phyloP scores from a whole-genome alignment of 1,139 yeast genomes.

The Taphrina populina region DNA sequence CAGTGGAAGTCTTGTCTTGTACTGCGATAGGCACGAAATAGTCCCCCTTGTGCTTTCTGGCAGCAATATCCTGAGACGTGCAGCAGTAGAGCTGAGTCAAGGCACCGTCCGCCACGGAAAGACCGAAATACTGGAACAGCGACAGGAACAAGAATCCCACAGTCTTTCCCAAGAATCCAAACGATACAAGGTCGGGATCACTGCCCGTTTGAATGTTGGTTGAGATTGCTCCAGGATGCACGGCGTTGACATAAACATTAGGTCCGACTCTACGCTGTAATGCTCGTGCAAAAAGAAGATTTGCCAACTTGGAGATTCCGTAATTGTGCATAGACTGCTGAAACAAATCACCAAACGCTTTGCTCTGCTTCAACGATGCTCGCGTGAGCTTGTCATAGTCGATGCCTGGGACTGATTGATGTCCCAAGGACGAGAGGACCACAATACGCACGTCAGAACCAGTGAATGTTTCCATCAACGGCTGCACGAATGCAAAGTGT shows the following conservation, averaged over 20 bases:
- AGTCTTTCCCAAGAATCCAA: not conserved
- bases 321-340: conserved; percentile 54
- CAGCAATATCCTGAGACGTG: conserved; percentile 54
- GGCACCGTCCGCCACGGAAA: conserved; percentile 65
- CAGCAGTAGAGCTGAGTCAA: conserved; percentile 66
- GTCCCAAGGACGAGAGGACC: conserved; percentile 53
- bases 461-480: not conserved
- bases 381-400: not conserved
- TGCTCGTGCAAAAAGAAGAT: conserved; percentile 70
- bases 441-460: conserved; percentile 56
- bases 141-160: conserved; percentile 48
- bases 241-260: conserved; percentile 60
- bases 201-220: conserved; percentile 67
- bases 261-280: conserved; percentile 64
- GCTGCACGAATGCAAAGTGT: conserved; percentile 57
- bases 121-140: conserved; percentile 45
- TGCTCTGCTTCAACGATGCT: not conserved
- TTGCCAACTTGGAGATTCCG: conserved; percentile 75
- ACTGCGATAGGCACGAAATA: conserved; percentile 53
- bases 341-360: conserved; percentile 56
- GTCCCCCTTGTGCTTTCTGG: conserved; percentile 64
- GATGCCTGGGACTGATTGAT: not conserved
- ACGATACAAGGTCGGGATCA: conserved; percentile 46
- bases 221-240: conserved; percentile 84
- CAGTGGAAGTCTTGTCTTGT: conserved; percentile 7